Base-by-base conservation (phyloP, 306 rosid genomes). In the Dryas octopetala region DNA sequence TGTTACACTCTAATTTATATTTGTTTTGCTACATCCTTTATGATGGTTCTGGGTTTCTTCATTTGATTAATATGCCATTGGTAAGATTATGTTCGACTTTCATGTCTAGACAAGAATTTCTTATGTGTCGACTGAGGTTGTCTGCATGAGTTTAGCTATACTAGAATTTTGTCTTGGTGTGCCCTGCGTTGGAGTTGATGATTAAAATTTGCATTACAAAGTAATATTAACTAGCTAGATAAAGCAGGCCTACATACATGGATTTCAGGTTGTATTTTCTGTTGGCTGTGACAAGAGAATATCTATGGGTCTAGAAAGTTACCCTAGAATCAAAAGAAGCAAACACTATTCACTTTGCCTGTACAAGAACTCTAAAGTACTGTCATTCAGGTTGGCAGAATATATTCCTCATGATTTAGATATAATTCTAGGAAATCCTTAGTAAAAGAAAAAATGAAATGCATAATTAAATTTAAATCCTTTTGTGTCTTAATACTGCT, bases 381-480 rank as follows among this genome's bases (percentile, higher is more conserved):
- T 60, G 47, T 40, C 48, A 47, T 73, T 60, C 58, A 5, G 76
- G 26, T 52, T 41, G 41, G 10, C 67, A 41, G 51, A 59, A 59
- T 73, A 73, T 26, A 59, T 26, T 46, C 58, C 46, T 73, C 58
- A 59, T 60, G 68, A 73, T 73, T 60, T 15, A 15, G 49, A 14
- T 40, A 41, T 62, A 62, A 38, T 41, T 62, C 49, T 38, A 16
- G 23, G 1, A 41, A 63, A 63, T 40, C 40, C 59, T 14, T 60
- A 1, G 38, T 58, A 26, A 46, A 59, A 47, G 9, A 38, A 28
- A 43, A 73, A 51, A 15, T 9, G 65, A 51, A 61, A 26, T 4
- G 19, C 17, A 38, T 32, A 62, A 32, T 62, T 32, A 41, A 58
- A 66, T 58, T 57, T 43, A 40, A 71, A 62, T 57, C 9, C 23